Percentiles rank a stretch among this genome's conserved stretches.
These are phyloP conservation scores for Lycium barbarum DNA, from an alignment of 257 asterid species.

Conservation along the genomic window DNA sequence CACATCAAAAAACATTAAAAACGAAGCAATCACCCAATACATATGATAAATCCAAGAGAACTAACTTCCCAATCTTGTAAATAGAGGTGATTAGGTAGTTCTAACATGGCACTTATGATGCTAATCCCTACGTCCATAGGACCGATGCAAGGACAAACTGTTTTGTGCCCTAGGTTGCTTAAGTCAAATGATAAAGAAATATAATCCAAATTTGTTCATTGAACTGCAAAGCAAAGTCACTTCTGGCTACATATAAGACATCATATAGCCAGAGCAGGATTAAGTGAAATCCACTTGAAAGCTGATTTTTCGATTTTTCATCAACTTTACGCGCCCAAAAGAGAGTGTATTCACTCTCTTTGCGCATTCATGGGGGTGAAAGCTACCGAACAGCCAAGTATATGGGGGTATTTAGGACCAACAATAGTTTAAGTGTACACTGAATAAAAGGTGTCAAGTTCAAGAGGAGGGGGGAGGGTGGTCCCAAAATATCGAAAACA, in stretches of 20 bases:
- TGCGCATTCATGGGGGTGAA: too few species aligned
- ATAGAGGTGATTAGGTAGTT: slow-evolving; percentile 1
- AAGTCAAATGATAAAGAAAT: background rate
- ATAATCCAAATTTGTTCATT: background rate
- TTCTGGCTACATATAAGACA: background rate
- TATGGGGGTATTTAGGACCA: too few species aligned
- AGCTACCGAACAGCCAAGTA: too few species aligned
- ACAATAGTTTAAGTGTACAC: too few species aligned
- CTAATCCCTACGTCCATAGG: background rate
- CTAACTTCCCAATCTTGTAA: background rate
- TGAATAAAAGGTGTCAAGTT: too few species aligned
- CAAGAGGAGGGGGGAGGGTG: too few species aligned
- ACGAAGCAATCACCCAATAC: background rate
- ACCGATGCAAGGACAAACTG: background rate
- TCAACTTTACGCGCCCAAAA: too few species aligned
- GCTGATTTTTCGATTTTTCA: too few species aligned
- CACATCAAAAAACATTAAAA: slow-evolving; percentile 38
- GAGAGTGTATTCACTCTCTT: too few species aligned
- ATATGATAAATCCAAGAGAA: slow-evolving; percentile 17
- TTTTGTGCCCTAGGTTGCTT: background rate
- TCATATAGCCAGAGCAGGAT: background rate
- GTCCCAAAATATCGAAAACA: too few species aligned
- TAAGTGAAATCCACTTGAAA: background rate
- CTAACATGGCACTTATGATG: slow-evolving; percentile 12
- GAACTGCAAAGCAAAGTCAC: slow-evolving; percentile 19